Evolutionary conservation across 1,139 yeast genomes (phyloP).

Genomic region (Saccharomyces hybrid): DNA sequence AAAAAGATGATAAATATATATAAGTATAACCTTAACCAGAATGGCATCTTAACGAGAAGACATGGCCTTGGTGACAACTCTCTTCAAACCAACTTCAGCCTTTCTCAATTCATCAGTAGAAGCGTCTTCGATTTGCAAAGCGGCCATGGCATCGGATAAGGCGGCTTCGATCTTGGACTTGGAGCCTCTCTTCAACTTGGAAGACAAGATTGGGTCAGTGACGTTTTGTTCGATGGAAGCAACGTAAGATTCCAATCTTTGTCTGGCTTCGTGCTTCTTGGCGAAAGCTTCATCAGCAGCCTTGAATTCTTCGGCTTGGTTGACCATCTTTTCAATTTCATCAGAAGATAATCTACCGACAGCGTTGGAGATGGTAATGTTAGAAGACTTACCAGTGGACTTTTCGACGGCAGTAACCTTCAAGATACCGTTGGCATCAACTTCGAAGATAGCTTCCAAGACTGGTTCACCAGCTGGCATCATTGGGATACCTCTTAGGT

Average conservation of each 20-base stretch:
- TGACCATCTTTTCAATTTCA: slow-evolving; percentile 97
- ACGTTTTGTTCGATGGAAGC: slow-evolving; percentile 94
- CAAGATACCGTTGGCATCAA: slow-evolving; percentile 99
- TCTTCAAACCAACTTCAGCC: slow-evolving; percentile 98
- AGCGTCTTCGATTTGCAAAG: slow-evolving; percentile 94
- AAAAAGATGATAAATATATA: neutral
- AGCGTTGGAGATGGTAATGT: slow-evolving; percentile 99
- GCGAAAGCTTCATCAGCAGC: slow-evolving; percentile 98
- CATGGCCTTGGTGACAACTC: slow-evolving; percentile 99
- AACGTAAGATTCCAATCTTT: slow-evolving; percentile 98
- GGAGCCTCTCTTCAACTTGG: slow-evolving; percentile 96
- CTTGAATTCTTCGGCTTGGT: slow-evolving; percentile 98
- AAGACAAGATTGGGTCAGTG: slow-evolving; percentile 96
- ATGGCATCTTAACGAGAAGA: slow-evolving; percentile 74
- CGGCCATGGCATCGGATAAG: slow-evolving; percentile 95
- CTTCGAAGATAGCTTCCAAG: slow-evolving; percentile 98
- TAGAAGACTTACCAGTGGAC: slow-evolving; percentile 98
- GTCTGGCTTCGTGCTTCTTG: slow-evolving; percentile 99
- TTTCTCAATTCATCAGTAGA: slow-evolving; percentile 96
- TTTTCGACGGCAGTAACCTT: slow-evolving; percentile 99
- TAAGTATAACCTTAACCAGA: slow-evolving; percentile 10
- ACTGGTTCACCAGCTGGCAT: slow-evolving; percentile 99
- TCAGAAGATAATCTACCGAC: slow-evolving; percentile 97
- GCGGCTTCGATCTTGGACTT: slow-evolving; percentile 98
- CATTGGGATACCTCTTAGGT: slow-evolving; percentile 98